Base-by-base conservation (phyloP, 805 yeast genomes). In the Yamadazyma ubonensis region DNA sequence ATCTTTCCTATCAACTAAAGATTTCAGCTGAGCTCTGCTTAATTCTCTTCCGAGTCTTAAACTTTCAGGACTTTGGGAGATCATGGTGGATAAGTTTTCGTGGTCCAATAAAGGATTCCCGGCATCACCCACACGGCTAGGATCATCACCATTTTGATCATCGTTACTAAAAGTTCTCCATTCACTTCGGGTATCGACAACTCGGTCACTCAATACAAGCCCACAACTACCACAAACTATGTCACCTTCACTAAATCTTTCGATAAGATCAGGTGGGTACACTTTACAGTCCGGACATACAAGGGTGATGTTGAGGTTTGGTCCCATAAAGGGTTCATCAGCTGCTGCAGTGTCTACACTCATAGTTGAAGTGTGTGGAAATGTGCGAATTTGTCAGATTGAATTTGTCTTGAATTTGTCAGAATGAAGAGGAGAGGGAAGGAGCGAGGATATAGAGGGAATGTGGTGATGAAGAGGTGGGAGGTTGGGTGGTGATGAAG, bases 151-250 rank as follows among this genome's bases (percentile, higher is more conserved):
- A 52, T 91, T 93, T 61, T 91, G 98, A 62, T 91, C 99, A 61
- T 91, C 99, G 58, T 93, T 93, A 44, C 95, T 83, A 61, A 91
- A 91, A 2, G 99, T 93, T 71, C 99, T 86, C 99, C 99, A 91
- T 71, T 91, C 99, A 1, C 96, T 87, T 51, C 98, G 75, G 4
- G 96, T 90, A 56, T 91, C 99, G 21, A 91, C 96, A 37, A 91
- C 82, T 48, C 90, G 75, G 58, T 89, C 96, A 51, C 96, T 86
- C 17, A 93, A 75, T 1, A 91, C 98, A 42, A 93, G 71, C 2
- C 99, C 99, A 70, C 99, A 93, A 46, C 89, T 75, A 2, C 96
- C 98, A 69, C 99, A 91, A n/a, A 91, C 96, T 53, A 93, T 89
- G 63, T 91, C 99, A 29, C 99, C 99, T 61, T 91, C 98, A 52